Evolutionary conservation across 257 asterid genomes (phyloP).

Genomic region (Nicotiana paniculata): DNA sequence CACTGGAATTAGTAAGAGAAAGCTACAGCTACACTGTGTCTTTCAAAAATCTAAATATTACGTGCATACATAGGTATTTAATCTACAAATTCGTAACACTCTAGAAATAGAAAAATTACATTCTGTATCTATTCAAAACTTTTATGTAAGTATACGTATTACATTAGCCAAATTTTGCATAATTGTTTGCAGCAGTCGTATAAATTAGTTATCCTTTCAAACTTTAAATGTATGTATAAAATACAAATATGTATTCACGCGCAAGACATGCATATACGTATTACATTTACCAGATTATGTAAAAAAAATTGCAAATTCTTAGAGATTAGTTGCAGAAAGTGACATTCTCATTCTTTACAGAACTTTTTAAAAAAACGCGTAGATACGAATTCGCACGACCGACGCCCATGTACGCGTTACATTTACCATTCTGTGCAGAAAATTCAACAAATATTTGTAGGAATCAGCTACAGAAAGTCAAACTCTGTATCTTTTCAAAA

Average conservation of each 20-base stretch:
- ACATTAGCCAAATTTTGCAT: no score
- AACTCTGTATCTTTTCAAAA: no score
- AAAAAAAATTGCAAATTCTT: neutral
- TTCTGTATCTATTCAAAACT: no score
- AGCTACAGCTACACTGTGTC: no score
- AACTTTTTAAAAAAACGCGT: neutral
- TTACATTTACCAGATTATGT: neutral
- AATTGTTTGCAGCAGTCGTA: neutral
- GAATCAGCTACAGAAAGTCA: neutral
- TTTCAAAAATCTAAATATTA: no score
- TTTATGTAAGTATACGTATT: no score
- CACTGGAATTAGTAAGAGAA: no score
- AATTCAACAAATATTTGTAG: neutral
- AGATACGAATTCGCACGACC: neutral
- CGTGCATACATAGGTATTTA: no score
- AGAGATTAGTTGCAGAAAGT: neutral
- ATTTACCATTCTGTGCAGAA: neutral
- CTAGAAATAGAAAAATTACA: no score
- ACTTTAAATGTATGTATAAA: neutral
- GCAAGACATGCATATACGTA: neutral
- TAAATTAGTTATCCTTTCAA: neutral
- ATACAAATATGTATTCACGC: neutral
- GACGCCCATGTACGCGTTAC: neutral
- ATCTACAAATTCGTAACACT: no score
- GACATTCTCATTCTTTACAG: neutral